Conservation (phyloP, 176 grass and related monocot genomes). For the Tillandsia fasciculata region DNA sequence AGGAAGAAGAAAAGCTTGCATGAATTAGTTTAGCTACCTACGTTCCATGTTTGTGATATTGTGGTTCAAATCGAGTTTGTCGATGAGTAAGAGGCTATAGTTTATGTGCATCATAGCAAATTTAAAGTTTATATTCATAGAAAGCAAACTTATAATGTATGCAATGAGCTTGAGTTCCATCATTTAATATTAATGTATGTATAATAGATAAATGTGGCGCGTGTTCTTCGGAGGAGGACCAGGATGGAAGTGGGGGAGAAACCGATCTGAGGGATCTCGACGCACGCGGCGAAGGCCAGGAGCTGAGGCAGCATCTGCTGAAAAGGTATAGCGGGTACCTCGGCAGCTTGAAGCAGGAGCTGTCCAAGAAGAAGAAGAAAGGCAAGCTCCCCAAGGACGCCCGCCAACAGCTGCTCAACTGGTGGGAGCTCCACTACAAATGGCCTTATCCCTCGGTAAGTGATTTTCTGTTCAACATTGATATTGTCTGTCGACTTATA, state of each 20-base stretch:
- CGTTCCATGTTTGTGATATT: no score
- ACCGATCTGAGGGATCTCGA: constrained; percentile 72
- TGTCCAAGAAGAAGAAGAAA: constrained; percentile 99
- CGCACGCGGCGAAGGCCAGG: constrained; percentile 65
- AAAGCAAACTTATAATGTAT: not conserved
- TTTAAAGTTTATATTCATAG: not conserved
- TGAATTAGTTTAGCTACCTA: no score
- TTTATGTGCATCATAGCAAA: not conserved
- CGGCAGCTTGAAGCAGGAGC: constrained; percentile 92
- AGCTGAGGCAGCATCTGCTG: constrained; percentile 91
- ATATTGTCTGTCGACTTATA: no score
- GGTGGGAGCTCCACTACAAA: constrained; percentile 98
- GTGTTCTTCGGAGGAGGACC: constrained; percentile 92
- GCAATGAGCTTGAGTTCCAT: not conserved
- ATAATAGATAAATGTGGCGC: constrained; percentile 3
- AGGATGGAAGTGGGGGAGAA: constrained; percentile 79
- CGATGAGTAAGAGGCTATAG: not conserved
- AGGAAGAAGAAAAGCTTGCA: no score
- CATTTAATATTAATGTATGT: not conserved
- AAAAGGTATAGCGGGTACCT: constrained; percentile 98
- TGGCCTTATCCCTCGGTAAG: constrained; percentile 95
- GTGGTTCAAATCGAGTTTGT: no score
- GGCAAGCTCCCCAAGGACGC: constrained; percentile 95
- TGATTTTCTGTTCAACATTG: not conserved
- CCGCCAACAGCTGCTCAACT: constrained; percentile 75